Evolutionary conservation across 1,139 yeast species (phyloP), one percentile per base, ranked within the genome.

Genomic region (Candida freyschussii): DNA sequence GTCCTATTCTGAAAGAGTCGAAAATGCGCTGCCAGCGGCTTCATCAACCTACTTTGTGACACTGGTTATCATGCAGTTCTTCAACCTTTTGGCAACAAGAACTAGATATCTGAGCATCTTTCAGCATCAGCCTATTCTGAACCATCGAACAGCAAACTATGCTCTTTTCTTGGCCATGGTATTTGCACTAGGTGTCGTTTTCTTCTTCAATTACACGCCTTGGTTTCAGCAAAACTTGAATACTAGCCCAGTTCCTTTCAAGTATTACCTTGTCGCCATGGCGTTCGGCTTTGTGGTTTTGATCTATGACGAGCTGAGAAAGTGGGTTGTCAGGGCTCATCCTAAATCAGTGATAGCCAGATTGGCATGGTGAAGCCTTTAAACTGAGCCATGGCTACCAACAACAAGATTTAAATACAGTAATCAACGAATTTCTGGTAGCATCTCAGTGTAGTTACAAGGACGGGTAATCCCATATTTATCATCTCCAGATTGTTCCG

Each of bases 31-130:
- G 35, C 57, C 59, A 32, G 53, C 52, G 28, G 68, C 72, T 2
- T 67, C 73, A 1, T 64, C 73, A 13, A 65, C 71, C 29, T 72
- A 70, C 50, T 72, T 72, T 45, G 59, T 64, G 33, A 69, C 67
- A 36, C 55, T 72, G 58, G 75, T 72, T 6, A 61, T 70, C 26
- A 54, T 71, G 62, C 77, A 72, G 49, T 58, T 64, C 41, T 69
- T 69, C 55, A 70, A 71, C 44, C 52, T 70, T 43, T 43, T 71
- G 47, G 60, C 72, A 1, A 62, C 67, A 27, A 58, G 78, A 49
- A 67, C 72, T 2, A 58, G 76, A 39, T 55, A 59, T 34, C 54
- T 66, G 41, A 62, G 70, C 43, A 48, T 69, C 13, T 62, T 71
- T 50, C 70, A 65, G 46, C 68, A 56, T 41, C 54, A 56, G 32